Percentiles rank a stretch among this genome's conserved stretches.
Evolutionary conservation across 2,329 filamentous ascomycete genomes (phyloP).

Genomic region (Sphaerulina musiva): DNA sequence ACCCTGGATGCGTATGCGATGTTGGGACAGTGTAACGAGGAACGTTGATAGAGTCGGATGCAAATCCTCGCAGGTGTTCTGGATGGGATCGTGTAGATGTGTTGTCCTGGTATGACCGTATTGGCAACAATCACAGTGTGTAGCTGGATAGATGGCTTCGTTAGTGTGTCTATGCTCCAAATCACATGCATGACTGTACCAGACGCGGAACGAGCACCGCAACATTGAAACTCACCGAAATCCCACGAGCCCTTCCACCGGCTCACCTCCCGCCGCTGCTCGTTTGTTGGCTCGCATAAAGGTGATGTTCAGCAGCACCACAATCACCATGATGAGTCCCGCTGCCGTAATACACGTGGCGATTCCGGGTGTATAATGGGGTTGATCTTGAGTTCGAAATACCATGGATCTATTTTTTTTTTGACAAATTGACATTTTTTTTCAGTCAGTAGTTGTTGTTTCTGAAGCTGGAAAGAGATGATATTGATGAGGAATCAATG

Average conservation of each 20-base stretch:
- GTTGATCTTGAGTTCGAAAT: conserved; percentile 17
- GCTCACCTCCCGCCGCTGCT: conserved; percentile 18
- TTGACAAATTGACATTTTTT: background rate
- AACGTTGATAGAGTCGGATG: background rate
- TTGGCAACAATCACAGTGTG: background rate
- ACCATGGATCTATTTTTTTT: conserved; percentile 8
- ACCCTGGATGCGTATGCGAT: background rate
- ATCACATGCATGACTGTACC: background rate
- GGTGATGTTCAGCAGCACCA: conserved; percentile 13
- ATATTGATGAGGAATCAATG: background rate
- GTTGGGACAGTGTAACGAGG: background rate
- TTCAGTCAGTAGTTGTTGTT: background rate
- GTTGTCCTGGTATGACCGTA: background rate
- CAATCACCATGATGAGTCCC: conserved; percentile 17
- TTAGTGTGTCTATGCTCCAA: background rate
- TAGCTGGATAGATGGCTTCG: background rate
- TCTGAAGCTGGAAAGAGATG: background rate
- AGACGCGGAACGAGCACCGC: background rate
- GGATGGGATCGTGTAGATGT: background rate
- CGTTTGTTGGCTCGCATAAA: conserved; percentile 20
- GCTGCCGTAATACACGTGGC: conserved; percentile 13
- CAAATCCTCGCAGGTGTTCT: background rate
- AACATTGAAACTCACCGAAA: conserved; percentile 15
- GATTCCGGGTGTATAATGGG: conserved; percentile 21
- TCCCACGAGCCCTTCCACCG: conserved; percentile 19